These are phyloP conservation scores for Saprolegnia diclina DNA, from an alignment of 352 stramenopile species.

Conservation along the genomic window DNA sequence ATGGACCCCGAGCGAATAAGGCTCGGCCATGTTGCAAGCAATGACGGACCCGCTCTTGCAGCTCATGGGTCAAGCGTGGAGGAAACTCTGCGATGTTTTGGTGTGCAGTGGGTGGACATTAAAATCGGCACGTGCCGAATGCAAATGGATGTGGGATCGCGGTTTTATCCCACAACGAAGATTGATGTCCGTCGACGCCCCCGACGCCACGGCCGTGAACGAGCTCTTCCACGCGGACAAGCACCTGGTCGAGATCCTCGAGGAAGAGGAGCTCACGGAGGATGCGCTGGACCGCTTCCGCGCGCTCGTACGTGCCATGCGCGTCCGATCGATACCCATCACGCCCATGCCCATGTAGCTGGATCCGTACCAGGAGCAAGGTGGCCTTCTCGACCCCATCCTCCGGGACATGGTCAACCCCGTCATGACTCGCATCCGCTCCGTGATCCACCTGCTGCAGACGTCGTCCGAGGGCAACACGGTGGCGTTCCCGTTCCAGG, in stretches of 20 bases:
- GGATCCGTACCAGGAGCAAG: constrained; percentile 25
- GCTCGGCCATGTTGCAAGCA: too few relatives aligned
- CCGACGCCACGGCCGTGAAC: constrained; percentile 14
- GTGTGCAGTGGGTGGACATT: background rate
- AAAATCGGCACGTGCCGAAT: background rate
- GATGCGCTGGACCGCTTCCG: constrained; percentile 10
- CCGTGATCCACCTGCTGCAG: background rate
- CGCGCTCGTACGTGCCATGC: background rate
- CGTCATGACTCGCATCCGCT: constrained; percentile 10
- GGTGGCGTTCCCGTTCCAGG: constrained; percentile 64
- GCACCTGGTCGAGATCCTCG: constrained; percentile 17
- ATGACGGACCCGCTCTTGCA: too few relatives aligned
- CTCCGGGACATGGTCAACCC: constrained; percentile 17
- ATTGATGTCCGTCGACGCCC: background rate
- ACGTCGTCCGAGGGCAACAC: constrained; percentile 23
- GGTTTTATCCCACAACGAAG: constrained; percentile 5
- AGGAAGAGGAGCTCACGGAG: constrained; percentile 1
- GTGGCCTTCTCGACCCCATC: constrained; percentile 20
- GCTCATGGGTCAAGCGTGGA: too few relatives aligned
- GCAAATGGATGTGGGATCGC: background rate
- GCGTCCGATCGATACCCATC: background rate
- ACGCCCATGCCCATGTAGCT: background rate
- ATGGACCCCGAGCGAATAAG: too few relatives aligned
- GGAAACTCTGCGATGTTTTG: too few relatives aligned
- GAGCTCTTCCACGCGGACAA: constrained; percentile 21